Percentiles rank a stretch among this genome's conserved stretches.
Conservation (phyloP, 768 basidiomycete genomes). For the Suillus sp. region DNA sequence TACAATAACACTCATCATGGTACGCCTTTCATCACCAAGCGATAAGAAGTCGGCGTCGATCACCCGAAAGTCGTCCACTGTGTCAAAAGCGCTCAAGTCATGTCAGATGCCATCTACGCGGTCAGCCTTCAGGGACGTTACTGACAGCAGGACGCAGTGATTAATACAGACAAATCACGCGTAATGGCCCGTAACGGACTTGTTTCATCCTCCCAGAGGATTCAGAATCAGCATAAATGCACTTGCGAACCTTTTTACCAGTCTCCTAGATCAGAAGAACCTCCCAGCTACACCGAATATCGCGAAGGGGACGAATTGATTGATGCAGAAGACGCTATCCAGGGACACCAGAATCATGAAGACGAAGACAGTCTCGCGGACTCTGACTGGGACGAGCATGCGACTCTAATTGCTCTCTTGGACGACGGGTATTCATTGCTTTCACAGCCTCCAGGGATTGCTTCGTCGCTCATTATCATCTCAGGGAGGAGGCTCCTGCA, state of each 20-base stretch:
- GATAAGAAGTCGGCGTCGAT: background rate
- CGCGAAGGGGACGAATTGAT: background rate
- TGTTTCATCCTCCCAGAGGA: background rate
- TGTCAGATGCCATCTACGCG: conserved; percentile 8
- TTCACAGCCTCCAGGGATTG: background rate
- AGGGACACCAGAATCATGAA: conserved; percentile 3
- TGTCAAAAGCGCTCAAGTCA: conserved; percentile 10
- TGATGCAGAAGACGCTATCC: background rate
- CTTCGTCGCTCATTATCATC: conserved; percentile 11
- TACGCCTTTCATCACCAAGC: conserved; percentile 7
- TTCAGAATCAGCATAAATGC: background rate
- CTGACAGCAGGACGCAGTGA: background rate
- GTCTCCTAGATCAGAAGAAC: conserved; percentile 5
- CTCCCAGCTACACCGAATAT: conserved; percentile 2
- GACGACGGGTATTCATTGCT: conserved; percentile 19
- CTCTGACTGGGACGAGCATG: conserved; percentile 31
- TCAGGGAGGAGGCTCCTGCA: conserved; percentile 40
- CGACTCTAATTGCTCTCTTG: conserved; percentile 30
- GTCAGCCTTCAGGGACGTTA: conserved; percentile 3
- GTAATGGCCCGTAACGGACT: background rate
- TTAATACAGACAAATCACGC: background rate
- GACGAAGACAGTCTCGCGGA: conserved; percentile 11
- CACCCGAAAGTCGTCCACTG: conserved; percentile 11
- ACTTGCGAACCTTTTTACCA: background rate
- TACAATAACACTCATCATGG: conserved; percentile 12